Conservation (phyloP, 495 filamentous ascomycete species). For the Trichoderma orchidacearum region DNA sequence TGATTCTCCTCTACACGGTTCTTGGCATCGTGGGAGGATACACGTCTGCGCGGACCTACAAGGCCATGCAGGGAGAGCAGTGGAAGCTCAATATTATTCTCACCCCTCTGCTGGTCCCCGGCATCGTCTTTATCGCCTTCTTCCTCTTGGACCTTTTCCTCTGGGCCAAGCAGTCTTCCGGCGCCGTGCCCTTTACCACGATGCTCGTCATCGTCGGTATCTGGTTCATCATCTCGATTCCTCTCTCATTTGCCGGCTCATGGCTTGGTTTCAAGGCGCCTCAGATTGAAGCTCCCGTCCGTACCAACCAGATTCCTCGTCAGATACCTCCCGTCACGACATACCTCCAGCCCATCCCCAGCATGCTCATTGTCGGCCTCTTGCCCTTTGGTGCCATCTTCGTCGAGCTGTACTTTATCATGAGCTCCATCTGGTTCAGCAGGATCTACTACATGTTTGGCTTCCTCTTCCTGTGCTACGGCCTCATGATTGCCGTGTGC, state of each 20-base stretch:
- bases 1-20: constrained; percentile 82
- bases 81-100: constrained; percentile 91
- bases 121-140: constrained; percentile 75
- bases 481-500: constrained; percentile 90
- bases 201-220: constrained; percentile 89
- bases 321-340: constrained; percentile 77
- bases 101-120: constrained; percentile 76
- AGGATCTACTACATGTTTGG: constrained; percentile 99
- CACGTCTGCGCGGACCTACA: constrained; percentile 78
- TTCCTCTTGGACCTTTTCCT: constrained; percentile 94
- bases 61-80: constrained; percentile 74
- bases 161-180: constrained; percentile 79
- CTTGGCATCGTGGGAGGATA: constrained; percentile 92
- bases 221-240: constrained; percentile 94
- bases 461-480: constrained; percentile 95
- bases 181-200: constrained; percentile 89
- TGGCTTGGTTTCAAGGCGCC: constrained; percentile 74
- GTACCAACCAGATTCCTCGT: constrained; percentile 93
- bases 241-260: constrained; percentile 76
- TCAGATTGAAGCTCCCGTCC: constrained; percentile 63
- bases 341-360: constrained; percentile 74
- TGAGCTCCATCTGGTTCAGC: constrained; percentile 93
- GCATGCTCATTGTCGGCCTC: constrained; percentile 78
- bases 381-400: constrained; percentile 94
- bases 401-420: constrained; percentile 96